phyloP scores from a whole-genome alignment of 2,329 filamentous ascomycete species.

The Dothistroma septosporum region DNA sequence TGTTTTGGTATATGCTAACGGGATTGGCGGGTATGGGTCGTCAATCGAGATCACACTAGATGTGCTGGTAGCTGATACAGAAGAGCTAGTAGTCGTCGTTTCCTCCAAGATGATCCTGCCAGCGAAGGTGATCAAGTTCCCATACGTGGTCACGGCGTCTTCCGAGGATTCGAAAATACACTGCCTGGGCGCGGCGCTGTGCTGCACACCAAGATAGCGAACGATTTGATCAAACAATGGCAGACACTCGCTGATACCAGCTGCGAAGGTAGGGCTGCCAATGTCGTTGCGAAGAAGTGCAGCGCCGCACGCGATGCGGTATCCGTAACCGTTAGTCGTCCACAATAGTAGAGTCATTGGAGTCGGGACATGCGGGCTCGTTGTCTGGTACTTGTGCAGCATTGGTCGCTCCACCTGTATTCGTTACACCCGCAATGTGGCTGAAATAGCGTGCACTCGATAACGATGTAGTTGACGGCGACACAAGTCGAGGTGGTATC shows the following conservation, averaged over 20 bases:
- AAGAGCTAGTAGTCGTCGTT: background rate
- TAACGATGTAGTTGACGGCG: constrained; percentile 29
- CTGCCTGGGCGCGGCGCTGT: constrained; percentile 7
- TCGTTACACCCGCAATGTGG: constrained; percentile 24
- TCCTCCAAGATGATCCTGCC: background rate
- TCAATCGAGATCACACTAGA: background rate
- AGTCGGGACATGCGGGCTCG: constrained; percentile 20
- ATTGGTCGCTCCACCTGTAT: constrained; percentile 23
- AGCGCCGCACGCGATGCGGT: constrained; percentile 21
- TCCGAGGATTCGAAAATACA: constrained; percentile 26
- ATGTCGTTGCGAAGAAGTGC: constrained; percentile 20
- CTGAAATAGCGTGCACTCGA: constrained; percentile 32
- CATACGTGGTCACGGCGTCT: constrained; percentile 3
- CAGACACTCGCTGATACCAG: constrained; percentile 20
- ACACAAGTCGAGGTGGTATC: constrained; percentile 27
- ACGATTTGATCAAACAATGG: constrained; percentile 19
- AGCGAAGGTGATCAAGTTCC: background rate
- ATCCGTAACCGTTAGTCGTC: constrained; percentile 11
- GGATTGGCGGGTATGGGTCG: background rate
- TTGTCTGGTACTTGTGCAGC: constrained; percentile 15
- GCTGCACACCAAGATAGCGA: constrained; percentile 23
- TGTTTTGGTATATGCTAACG: background rate
- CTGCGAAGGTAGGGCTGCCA: constrained; percentile 7
- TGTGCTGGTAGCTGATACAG: background rate
- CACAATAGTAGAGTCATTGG: constrained; percentile 19